A percentile compares a stretch with the other conserved stretches of the same genome.
These are phyloP conservation scores for Ascochyta lentis DNA, from an alignment of 2,329 filamentous ascomycete species.

Conservation along the genomic window DNA sequence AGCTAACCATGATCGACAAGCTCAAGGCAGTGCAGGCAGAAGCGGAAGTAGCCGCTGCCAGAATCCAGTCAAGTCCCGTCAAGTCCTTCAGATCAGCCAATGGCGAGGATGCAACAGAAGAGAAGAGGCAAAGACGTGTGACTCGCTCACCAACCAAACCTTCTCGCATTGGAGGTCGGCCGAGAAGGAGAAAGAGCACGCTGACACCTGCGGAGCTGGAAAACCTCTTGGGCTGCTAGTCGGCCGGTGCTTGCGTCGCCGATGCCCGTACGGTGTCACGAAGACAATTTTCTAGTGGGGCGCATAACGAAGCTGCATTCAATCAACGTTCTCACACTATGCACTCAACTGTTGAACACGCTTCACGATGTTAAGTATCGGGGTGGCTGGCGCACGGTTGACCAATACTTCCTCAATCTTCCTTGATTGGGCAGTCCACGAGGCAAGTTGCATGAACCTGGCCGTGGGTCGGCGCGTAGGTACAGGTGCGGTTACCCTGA, in stretches of 20 bases:
- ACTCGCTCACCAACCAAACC: constrained; percentile 50
- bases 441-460: constrained; percentile 31
- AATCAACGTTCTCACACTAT: constrained; percentile 9
- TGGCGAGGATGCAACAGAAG: constrained; percentile 29
- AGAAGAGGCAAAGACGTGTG: constrained; percentile 31
- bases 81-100: constrained; percentile 15
- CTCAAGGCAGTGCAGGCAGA: constrained; percentile 53
- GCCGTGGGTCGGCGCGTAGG: constrained; percentile 34
- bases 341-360: constrained; percentile 5
- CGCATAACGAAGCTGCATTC: constrained; percentile 11
- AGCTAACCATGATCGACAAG: constrained; percentile 56
- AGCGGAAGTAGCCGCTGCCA: constrained; percentile 52
- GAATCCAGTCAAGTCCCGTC: constrained; percentile 18
- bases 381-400: constrained; percentile 21
- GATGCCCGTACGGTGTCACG: constrained; percentile 7
- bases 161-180: constrained; percentile 59
- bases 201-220: constrained; percentile 78
- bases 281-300: constrained; percentile 10
- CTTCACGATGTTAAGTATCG: constrained; percentile 8
- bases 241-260: not conserved
- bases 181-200: constrained; percentile 73
- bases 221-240: constrained; percentile 44
- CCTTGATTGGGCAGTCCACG: constrained; percentile 22
- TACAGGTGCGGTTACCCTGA: constrained; percentile 19
- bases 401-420: constrained; percentile 14